Conservation (phyloP, 116 monocot species). For the Phalaenopsis hybrid region DNA sequence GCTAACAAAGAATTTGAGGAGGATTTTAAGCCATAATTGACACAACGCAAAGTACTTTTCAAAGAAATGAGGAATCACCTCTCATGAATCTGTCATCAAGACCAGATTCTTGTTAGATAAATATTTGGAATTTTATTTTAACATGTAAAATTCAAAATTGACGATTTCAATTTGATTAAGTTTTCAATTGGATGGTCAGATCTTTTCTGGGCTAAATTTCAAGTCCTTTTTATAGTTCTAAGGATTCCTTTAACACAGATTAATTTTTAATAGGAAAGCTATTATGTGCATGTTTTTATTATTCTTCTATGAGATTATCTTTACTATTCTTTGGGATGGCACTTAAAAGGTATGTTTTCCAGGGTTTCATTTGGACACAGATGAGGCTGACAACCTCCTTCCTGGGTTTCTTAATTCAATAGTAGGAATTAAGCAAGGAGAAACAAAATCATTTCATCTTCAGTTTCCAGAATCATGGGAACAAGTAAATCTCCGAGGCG, state of each 20-base stretch:
- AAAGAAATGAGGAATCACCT: too few species aligned
- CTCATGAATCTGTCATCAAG: too few species aligned
- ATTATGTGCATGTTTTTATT: neutral
- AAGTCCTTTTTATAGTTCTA: too few species aligned
- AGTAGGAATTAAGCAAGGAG: slow-evolving; percentile 76
- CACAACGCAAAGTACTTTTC: too few species aligned
- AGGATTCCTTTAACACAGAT: neutral
- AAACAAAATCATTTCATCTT: slow-evolving; percentile 77
- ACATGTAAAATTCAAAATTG: too few species aligned
- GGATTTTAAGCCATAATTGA: too few species aligned
- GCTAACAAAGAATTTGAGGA: too few species aligned
- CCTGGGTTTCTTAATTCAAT: slow-evolving; percentile 91
- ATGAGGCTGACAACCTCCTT: slow-evolving; percentile 72
- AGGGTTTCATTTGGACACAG: slow-evolving; percentile 97
- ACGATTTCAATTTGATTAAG: too few species aligned
- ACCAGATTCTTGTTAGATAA: too few species aligned
- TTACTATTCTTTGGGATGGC: neutral
- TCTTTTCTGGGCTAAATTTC: too few species aligned
- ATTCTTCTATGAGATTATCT: neutral
- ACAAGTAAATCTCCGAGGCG: slow-evolving; percentile 84
- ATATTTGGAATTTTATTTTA: too few species aligned
- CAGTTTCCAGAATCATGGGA: slow-evolving; percentile 86
- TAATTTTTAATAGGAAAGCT: neutral
- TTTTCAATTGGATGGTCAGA: too few species aligned
- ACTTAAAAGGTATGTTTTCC: slow-evolving; percentile 8